These are phyloP conservation scores for Prunus campanulata DNA, from an alignment of 306 rosid species.

Conservation along the genomic window DNA sequence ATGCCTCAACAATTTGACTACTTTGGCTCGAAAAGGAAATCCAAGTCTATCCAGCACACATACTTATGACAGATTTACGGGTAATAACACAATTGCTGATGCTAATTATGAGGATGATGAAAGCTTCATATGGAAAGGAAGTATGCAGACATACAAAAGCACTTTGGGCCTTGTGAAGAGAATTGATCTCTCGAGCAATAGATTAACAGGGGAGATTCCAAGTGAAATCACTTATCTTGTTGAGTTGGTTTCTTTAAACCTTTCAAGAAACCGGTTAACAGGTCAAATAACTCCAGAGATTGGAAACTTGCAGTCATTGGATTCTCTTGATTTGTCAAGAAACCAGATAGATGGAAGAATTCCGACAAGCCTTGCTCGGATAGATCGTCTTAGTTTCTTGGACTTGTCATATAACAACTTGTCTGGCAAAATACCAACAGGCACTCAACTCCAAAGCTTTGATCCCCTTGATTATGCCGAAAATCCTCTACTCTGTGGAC, in stretches of 20 bases:
- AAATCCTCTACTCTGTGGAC: conserved; percentile 20
- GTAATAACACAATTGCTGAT: fast-evolving
- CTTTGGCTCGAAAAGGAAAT: no score
- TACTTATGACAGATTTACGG: fast-evolving
- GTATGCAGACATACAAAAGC: no score
- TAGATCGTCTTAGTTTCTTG: neutral
- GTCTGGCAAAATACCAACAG: neutral
- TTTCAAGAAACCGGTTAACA: neutral
- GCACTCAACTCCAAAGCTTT: neutral
- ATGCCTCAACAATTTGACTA: no score
- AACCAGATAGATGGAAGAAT: neutral
- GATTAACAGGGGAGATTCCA: neutral
- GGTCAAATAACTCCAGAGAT: neutral
- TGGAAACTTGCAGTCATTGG: no score
- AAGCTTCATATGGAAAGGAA: no score
- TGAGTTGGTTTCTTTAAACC: conserved; percentile 16
- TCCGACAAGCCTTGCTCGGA: neutral
- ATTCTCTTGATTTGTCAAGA: conserved; percentile 11
- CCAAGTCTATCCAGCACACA: no score
- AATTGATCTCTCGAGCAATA: no score
- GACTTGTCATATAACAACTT: conserved; percentile 21
- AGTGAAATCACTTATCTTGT: neutral
- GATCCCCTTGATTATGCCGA: neutral
- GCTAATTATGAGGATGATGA: no score
- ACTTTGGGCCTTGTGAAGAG: no score